These are phyloP conservation scores for Entomophthora muscae DNA, from an alignment of 371 early-diverging fungal species.

Conservation along the genomic window DNA sequence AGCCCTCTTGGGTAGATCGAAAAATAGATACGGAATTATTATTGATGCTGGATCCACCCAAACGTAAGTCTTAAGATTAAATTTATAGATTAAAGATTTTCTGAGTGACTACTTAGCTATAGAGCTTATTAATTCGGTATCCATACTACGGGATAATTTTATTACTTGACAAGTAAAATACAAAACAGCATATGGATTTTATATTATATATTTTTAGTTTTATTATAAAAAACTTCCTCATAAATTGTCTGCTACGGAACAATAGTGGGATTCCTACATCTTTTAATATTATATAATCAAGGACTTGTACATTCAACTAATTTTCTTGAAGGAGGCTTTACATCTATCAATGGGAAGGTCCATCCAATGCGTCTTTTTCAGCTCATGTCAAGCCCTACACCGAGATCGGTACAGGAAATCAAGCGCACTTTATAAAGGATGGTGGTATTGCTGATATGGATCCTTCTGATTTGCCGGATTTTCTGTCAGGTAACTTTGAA, in stretches of 20 bases:
- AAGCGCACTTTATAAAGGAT: slow-evolving; percentile 4
- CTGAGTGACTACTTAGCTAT: too few species aligned
- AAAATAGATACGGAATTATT: slow-evolving; percentile 2
- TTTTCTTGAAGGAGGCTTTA: slow-evolving; percentile 2
- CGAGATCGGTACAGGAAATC: background rate
- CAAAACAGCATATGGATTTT: too few species aligned
- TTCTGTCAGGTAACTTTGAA: background rate
- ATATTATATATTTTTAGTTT: too few species aligned
- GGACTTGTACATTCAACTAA: too few species aligned
- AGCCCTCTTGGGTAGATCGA: background rate
- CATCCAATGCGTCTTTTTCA: background rate
- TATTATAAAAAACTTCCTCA: too few species aligned
- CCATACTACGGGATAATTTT: too few species aligned
- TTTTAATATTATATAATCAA: too few species aligned
- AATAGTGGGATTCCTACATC: too few species aligned
- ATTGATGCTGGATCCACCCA: slow-evolving; percentile 7
- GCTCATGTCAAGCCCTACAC: background rate
- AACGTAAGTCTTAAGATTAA: background rate
- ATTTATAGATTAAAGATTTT: too few species aligned
- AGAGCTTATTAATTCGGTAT: too few species aligned
- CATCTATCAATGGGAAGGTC: background rate
- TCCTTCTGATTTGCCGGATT: background rate
- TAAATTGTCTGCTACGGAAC: too few species aligned
- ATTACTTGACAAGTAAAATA: too few species aligned
- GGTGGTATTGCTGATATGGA: background rate